Conservation (phyloP, 2,329 filamentous ascomycete species). For the Geosmithia flava region DNA sequence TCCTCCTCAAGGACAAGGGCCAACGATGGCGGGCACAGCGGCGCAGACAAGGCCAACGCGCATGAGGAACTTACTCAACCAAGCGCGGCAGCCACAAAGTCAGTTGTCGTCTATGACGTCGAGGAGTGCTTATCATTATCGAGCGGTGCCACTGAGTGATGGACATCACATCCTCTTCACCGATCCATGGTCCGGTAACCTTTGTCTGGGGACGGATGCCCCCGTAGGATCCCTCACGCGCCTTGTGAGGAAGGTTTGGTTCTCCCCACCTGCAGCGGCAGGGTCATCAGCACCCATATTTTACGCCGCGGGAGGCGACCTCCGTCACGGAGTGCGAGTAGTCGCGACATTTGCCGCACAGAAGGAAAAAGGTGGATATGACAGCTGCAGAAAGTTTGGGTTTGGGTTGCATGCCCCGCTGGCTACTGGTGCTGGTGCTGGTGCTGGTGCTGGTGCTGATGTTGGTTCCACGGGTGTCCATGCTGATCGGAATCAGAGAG, state of each 20-base stretch:
- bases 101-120: constrained; percentile 15
- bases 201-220: constrained; percentile 51
- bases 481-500: too few relatives aligned
- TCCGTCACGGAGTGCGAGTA: constrained; percentile 43
- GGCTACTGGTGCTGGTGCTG: too few relatives aligned
- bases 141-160: constrained; percentile 52
- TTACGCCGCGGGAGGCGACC: constrained; percentile 44
- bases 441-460: too few relatives aligned
- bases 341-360: constrained; percentile 40
- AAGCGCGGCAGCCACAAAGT: neutral
- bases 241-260: constrained; percentile 45
- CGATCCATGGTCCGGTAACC: constrained; percentile 40
- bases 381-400: neutral
- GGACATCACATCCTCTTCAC: constrained; percentile 53
- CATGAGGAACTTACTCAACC: neutral
- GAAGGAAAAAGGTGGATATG: neutral
- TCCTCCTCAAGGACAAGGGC: too few relatives aligned
- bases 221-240: constrained; percentile 35
- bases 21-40: too few relatives aligned
- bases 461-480: too few relatives aligned
- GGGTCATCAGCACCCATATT: constrained; percentile 27
- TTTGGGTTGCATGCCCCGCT: neutral
- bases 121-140: constrained; percentile 44
- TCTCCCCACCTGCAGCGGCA: constrained; percentile 20
- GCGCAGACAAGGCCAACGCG: too few relatives aligned